These are phyloP conservation scores for Desmodesmus armatus DNA, from an alignment of 139 green algal genomes.

Conservation along the genomic window DNA sequence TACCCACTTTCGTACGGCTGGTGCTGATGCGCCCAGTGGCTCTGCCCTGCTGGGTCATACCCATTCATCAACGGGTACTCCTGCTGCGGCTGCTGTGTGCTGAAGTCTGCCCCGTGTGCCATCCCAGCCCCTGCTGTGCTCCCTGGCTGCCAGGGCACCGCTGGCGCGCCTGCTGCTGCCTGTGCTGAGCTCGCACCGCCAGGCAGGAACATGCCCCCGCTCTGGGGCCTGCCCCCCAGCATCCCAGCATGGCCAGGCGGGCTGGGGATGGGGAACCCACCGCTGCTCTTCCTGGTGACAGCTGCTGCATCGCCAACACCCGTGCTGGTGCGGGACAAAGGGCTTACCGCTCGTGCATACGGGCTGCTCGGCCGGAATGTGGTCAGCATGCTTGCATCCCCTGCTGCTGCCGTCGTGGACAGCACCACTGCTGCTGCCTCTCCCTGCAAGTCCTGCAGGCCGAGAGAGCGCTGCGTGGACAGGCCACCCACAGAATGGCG, in stretches of 20 bases:
- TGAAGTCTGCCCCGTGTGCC: background rate
- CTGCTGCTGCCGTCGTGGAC: conserved; percentile 5
- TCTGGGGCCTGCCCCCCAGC: background rate
- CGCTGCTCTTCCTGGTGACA: background rate
- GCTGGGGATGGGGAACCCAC: conserved; percentile 11
- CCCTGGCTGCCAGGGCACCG: background rate
- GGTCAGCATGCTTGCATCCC: conserved; percentile 19
- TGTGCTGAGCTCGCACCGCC: too few species aligned
- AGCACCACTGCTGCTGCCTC: conserved; percentile 11
- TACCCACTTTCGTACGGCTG: conserved; percentile 1
- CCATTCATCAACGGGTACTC: conserved; percentile 5
- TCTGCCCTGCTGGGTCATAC: background rate
- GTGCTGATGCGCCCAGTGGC: background rate
- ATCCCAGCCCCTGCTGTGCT: background rate
- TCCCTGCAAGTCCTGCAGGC: background rate
- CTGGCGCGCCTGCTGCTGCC: background rate
- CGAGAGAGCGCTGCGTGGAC: conserved; percentile 1
- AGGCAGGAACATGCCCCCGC: background rate
- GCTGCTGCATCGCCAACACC: background rate
- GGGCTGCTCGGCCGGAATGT: conserved; percentile 34
- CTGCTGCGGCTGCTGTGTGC: background rate
- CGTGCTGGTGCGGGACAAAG: background rate
- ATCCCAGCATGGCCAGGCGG: background rate
- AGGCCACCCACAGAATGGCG: too few species aligned
- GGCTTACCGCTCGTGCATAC: conserved; percentile 20